Base-by-base conservation (phyloP, 1,139 yeast genomes). In the Suhomyces yuchorum region DNA sequence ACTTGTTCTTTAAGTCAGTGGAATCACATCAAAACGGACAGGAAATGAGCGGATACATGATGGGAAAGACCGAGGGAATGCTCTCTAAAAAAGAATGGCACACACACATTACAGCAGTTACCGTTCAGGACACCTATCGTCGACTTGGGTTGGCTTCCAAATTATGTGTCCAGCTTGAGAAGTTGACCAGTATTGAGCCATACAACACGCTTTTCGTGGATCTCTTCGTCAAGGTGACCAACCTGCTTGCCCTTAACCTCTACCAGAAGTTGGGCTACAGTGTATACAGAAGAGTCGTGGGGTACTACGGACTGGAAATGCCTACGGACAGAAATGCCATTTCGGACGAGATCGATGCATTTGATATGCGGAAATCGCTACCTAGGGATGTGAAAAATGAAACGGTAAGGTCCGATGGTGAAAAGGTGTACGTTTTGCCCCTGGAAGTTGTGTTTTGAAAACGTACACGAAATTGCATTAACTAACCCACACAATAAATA, bases 61-160 rank as follows among this genome's bases (percentile, higher is more conserved):
- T 95, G 82, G 99, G 96, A n/a, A 95, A 95, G 66, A 85, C 96
- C 3, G 99, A 95, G 66, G 99, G 99, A 1, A 60, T 68, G 47
- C 53, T 74, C 36, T 70, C 73, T 19, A 81, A 78, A 15, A 81
- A 78, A 47, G 96, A 91, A 55, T 93, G 97, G 96, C 99, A 95
- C 62, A 83, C 96, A 0, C 99, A 95, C 66, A 91, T 95, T 49
- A 91, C 98, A 0, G 99, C 99, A 0, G 97, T 95, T 2, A 91
- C 99, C 0, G 87, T 95, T 0, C 87, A 87, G 52, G 85, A 88
- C 22, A 84, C 83, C 46, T 92, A 87, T 61, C 73, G 99, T 50
- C 73, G 99, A 51, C 76, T 93, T 18, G 96, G 96, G 2, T 71
- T 92, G 42, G 99, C 97, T 0, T 82, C 87, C 2, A 79, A 79